phyloP scores from a whole-genome alignment of 1,284 basidiomycete genomes.

The Cystobasidium sp. region DNA sequence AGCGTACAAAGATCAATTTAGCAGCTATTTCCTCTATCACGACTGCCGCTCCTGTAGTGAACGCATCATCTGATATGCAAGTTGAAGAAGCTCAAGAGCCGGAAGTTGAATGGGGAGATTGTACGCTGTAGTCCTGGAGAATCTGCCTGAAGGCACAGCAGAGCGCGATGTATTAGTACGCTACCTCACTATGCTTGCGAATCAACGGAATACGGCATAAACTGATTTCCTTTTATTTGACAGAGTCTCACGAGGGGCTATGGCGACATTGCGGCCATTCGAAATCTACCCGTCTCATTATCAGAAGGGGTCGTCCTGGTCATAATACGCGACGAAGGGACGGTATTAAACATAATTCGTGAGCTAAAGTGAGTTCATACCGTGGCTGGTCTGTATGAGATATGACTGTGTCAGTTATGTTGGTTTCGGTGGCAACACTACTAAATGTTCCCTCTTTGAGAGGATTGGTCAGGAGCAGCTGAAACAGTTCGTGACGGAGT shows the following conservation, averaged over 20 bases:
- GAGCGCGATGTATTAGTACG: neutral
- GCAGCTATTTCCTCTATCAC: neutral
- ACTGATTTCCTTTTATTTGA: neutral
- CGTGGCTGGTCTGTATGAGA: neutral
- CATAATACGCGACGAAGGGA: neutral
- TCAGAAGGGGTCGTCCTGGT: neutral
- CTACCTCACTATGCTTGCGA: neutral
- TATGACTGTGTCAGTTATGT: no score
- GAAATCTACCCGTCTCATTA: neutral
- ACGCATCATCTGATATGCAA: no score
- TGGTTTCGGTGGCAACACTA: no score
- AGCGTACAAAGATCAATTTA: constrained; percentile 12
- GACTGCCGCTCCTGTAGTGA: no score
- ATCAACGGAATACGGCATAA: neutral
- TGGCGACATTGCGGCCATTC: constrained; percentile 9
- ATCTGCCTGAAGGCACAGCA: neutral
- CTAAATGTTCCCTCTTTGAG: no score
- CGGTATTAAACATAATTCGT: neutral
- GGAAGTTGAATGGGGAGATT: neutral
- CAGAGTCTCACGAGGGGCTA: neutral
- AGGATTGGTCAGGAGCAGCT: no score
- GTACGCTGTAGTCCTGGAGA: constrained; percentile 13
- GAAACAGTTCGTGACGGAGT: no score
- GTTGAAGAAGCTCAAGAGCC: neutral
- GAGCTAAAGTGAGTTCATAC: neutral